A percentile compares a stretch with the other conserved stretches of the same genome.
phyloP scores from a whole-genome alignment of 768 basidiomycete genomes.

The Gymnopilus junonius region DNA sequence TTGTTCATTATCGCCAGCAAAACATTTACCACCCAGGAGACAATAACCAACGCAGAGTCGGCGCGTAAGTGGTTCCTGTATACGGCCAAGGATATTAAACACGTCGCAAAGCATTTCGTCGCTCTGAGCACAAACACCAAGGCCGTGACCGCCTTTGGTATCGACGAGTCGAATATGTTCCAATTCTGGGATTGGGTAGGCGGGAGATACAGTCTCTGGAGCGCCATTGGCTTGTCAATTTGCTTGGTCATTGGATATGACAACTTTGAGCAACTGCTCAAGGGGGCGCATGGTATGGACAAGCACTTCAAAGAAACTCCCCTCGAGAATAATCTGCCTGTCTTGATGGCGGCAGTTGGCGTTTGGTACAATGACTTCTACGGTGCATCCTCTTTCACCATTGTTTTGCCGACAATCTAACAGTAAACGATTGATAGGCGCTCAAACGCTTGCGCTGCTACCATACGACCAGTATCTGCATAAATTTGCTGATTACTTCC shows the following conservation, averaged over 20 bases:
- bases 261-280: constrained; percentile 87
- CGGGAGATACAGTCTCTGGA: constrained; percentile 97
- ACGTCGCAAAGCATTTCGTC: constrained; percentile 99
- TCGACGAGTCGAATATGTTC: constrained; percentile 94
- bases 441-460: constrained; percentile 93
- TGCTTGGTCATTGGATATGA: constrained; percentile 92
- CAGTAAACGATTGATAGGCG: constrained; percentile 48
- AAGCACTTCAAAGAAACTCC: constrained; percentile 92
- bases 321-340: constrained; percentile 89
- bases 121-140: constrained; percentile 96
- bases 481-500: constrained; percentile 99
- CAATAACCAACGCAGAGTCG: constrained; percentile 96
- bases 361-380: constrained; percentile 99
- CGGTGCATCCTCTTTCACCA: constrained; percentile 44
- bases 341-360: constrained; percentile 86
- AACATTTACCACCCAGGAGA: constrained; percentile 99
- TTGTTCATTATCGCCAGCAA: constrained; percentile 98
- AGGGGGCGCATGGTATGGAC: constrained; percentile 97
- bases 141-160: constrained; percentile 93
- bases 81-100: constrained; percentile 80
- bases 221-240: constrained; percentile 96
- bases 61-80: constrained; percentile 94
- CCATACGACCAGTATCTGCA: constrained; percentile 99
- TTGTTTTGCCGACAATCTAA: background rate
- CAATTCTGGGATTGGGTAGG: constrained; percentile 99